A percentile compares a stretch with the other conserved stretches of the same genome.
These are phyloP conservation scores for Elsinoe ampelina DNA, from an alignment of 2,329 filamentous ascomycete genomes.

Conservation along the genomic window DNA sequence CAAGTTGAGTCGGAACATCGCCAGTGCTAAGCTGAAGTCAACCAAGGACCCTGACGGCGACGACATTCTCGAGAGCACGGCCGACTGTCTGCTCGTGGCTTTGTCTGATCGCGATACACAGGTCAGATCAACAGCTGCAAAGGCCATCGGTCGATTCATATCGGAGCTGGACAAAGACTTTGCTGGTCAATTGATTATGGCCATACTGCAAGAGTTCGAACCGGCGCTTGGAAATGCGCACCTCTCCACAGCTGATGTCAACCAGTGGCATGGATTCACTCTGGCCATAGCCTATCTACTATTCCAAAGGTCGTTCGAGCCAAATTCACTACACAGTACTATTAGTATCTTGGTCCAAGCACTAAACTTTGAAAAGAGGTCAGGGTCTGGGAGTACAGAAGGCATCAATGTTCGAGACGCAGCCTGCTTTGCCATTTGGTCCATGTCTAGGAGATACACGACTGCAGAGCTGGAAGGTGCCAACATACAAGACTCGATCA, in stretches of 20 bases:
- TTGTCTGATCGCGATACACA: slow-evolving; percentile 84
- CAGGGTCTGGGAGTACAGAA: slow-evolving; percentile 71
- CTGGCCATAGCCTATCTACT: slow-evolving; percentile 79
- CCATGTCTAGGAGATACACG: slow-evolving; percentile 74
- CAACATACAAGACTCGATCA: slow-evolving; percentile 23
- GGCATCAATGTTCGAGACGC: slow-evolving; percentile 91
- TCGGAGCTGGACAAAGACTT: slow-evolving; percentile 70
- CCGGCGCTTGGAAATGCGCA: slow-evolving; percentile 48
- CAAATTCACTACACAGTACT: slow-evolving; percentile 60
- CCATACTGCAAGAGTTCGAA: slow-evolving; percentile 55
- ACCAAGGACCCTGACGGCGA: slow-evolving; percentile 3
- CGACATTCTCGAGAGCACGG: slow-evolving; percentile 58
- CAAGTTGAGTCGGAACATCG: slow-evolving; percentile 71
- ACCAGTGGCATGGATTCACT: slow-evolving; percentile 88
- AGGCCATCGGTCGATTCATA: slow-evolving; percentile 79
- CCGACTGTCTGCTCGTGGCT: slow-evolving; percentile 69
- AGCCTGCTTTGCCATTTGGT: slow-evolving; percentile 94
- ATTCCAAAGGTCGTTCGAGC: slow-evolving; percentile 72
- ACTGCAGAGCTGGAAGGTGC: slow-evolving; percentile 66
- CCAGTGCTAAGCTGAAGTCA: slow-evolving; percentile 33
- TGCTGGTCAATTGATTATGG: slow-evolving; percentile 79
- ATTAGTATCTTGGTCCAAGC: slow-evolving; percentile 69
- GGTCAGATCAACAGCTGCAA: slow-evolving; percentile 82
- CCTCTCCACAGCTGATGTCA: slow-evolving; percentile 65
- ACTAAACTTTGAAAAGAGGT: slow-evolving; percentile 80